Percentiles rank a stretch among this genome's conserved stretches.
These are phyloP conservation scores for Rhynchosporium secalis DNA, from an alignment of 2,329 filamentous ascomycete species.

Conservation along the genomic window DNA sequence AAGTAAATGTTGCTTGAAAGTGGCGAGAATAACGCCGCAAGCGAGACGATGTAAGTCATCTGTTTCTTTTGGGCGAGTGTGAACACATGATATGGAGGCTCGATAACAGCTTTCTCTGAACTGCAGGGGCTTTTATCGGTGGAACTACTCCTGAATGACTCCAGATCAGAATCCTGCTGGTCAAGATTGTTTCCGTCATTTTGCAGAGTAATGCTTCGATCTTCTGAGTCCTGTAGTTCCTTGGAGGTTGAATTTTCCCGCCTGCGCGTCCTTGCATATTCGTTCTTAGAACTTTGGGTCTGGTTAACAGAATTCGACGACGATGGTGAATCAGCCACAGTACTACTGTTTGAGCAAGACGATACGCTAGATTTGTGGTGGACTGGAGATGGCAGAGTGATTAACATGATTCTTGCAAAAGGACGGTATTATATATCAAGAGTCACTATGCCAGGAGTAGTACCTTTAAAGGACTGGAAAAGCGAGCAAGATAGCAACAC, in stretches of 20 bases:
- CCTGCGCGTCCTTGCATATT: slow-evolving; percentile 13
- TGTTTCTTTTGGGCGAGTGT: slow-evolving; percentile 45
- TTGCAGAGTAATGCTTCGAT: slow-evolving; percentile 17
- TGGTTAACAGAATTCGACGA: not conserved
- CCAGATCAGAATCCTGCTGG: not conserved
- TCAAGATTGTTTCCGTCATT: slow-evolving; percentile 3
- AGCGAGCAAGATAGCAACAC: not conserved
- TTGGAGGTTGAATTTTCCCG: slow-evolving; percentile 25
- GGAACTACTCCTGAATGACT: not conserved
- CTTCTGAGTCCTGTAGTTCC: slow-evolving; percentile 29
- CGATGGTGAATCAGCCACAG: not conserved
- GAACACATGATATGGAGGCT: slow-evolving; percentile 43
- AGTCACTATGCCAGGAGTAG: not conserved
- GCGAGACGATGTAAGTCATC: slow-evolving; percentile 50
- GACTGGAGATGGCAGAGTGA: not conserved
- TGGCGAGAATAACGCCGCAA: slow-evolving; percentile 54
- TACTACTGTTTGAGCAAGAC: not conserved
- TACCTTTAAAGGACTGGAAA: not conserved
- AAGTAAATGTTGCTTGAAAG: slow-evolving; percentile 54
- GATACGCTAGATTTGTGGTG: not conserved
- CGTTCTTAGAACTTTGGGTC: not conserved
- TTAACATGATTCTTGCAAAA: not conserved
- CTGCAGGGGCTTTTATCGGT: not conserved
- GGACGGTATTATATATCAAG: not conserved
- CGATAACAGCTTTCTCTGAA: slow-evolving; percentile 23